Evolutionary conservation across 2,329 filamentous ascomycete species (phyloP), one percentile per base, ranked within the genome.

Genomic region (Exophiala oligosperma): DNA sequence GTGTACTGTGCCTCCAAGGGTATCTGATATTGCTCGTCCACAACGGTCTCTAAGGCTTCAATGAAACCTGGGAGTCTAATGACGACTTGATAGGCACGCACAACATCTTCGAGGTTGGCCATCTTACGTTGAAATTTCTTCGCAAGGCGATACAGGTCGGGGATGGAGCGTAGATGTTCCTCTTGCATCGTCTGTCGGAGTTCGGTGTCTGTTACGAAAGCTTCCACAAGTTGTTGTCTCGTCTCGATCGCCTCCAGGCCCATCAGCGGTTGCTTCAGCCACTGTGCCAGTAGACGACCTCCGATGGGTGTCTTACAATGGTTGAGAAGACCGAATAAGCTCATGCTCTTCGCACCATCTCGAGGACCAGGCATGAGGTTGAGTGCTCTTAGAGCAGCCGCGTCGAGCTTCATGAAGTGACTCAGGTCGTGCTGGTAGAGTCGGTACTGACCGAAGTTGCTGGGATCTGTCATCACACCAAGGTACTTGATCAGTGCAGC

Each of bases 191-290:
- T 96, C 75, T 97, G 94, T 14, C 94, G 84, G 38, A 99, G 81
- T 70, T 96, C 92, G 0, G 94, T 97, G 69, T 97, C 92, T 53
- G 86, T 88, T 50, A 93, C 89, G 71, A 99, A 99, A 0, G 93
- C 92, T 71, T 97, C 94, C 0, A 99, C 94, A 4, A 99, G 81
- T 72, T 96, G 91, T 68, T 97, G 94, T 14, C 94, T 85, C 71
- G 89, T 89, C 74, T 96, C 89, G 52, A 99, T 97, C 57, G 96
- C 92, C 2, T 82, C 80, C 62, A 91, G 85, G 76, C 84, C 91
- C 94, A 99, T 99, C 40, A 99, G 77, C 0, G 94, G 94, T 73
- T 99, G 94, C 75, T 99, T 99, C 53, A 99, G 79, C 94, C 94
- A 99, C 71, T 99, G 95, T 1, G 93, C 88, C 29, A 99, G 79